phyloP scores from a whole-genome alignment of 164 flowering plant species.

The Platanus orientalis region DNA sequence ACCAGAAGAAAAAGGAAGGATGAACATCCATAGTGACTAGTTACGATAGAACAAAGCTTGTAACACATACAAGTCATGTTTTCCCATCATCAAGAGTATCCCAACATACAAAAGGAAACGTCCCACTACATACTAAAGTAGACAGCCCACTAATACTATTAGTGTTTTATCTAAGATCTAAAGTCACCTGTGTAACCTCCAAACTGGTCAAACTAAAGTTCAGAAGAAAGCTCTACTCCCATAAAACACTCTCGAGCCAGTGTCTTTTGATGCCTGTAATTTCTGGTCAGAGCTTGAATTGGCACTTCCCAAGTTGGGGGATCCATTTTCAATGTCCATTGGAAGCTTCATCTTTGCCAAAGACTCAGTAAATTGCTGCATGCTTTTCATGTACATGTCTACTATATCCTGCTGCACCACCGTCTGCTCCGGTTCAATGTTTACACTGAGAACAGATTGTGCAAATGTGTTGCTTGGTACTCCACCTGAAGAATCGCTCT shows the following conservation, averaged over 20 bases:
- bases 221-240: constrained; percentile 97
- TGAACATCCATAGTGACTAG: constrained; percentile 18
- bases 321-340: constrained; percentile 58
- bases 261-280: constrained; percentile 19
- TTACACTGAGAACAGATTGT: constrained; percentile 46
- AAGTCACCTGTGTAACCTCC: constrained; percentile 44
- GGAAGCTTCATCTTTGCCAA: constrained; percentile 98
- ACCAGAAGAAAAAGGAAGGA: constrained; percentile 9
- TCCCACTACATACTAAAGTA: constrained; percentile 10
- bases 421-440: constrained; percentile 54
- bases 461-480: constrained; percentile 18
- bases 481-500: constrained; percentile 39
- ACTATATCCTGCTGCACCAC: constrained; percentile 87
- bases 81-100: constrained; percentile 22
- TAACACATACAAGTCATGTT: constrained; percentile 24
- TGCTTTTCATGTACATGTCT: constrained; percentile 98
- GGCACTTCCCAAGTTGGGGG: constrained; percentile 33
- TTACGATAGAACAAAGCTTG: constrained; percentile 18
- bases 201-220: constrained; percentile 22
- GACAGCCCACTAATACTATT: constrained; percentile 25
- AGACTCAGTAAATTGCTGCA: constrained; percentile 97
- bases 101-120: constrained; percentile 32
- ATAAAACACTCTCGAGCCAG: constrained; percentile 73
- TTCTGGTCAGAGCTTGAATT: constrained; percentile 55
- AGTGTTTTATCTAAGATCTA: constrained; percentile 36